Conservation (phyloP, 2,329 filamentous ascomycete species). For the Colletotrichum graminicola region DNA sequence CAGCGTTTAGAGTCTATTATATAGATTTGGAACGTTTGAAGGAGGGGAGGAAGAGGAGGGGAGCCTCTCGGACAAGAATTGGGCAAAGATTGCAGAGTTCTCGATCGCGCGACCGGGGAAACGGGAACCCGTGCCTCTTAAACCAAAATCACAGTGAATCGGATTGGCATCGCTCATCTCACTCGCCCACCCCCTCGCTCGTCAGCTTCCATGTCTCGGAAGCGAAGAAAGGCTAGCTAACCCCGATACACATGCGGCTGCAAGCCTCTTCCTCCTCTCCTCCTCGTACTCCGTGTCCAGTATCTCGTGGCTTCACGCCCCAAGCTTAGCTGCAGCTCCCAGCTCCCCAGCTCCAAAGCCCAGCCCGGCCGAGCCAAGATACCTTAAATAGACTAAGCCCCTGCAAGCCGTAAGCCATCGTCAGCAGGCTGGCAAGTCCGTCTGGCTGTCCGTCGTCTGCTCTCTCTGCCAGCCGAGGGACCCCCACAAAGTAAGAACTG, state of each 20-base stretch:
- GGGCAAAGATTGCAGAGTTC: background rate
- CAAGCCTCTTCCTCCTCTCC: conserved; percentile 15
- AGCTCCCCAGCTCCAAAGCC: conserved; percentile 2
- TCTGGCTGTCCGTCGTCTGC: background rate
- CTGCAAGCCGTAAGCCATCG: conserved; percentile 39
- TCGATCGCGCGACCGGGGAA: conserved; percentile 8
- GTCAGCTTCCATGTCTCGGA: conserved; percentile 30
- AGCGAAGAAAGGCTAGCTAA: conserved; percentile 4
- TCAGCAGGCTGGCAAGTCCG: conserved; percentile 22
- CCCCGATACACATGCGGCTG: background rate
- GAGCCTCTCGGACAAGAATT: no score
- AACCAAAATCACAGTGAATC: conserved; percentile 12
- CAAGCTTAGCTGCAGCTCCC: conserved; percentile 15
- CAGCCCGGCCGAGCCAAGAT: background rate
- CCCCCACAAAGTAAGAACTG: background rate
- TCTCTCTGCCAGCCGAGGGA: background rate
- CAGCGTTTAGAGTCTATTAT: background rate
- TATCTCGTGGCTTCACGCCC: conserved; percentile 17
- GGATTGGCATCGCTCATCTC: conserved; percentile 10
- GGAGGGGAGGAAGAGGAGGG: no score
- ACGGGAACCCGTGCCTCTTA: conserved; percentile 33
- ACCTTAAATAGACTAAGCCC: conserved; percentile 25
- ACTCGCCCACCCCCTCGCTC: background rate
- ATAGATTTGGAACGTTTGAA: background rate
- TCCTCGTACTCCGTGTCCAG: conserved; percentile 5